phyloP scores from a whole-genome alignment of 2,329 filamentous ascomycete species.

The Fusarium circinatum region DNA sequence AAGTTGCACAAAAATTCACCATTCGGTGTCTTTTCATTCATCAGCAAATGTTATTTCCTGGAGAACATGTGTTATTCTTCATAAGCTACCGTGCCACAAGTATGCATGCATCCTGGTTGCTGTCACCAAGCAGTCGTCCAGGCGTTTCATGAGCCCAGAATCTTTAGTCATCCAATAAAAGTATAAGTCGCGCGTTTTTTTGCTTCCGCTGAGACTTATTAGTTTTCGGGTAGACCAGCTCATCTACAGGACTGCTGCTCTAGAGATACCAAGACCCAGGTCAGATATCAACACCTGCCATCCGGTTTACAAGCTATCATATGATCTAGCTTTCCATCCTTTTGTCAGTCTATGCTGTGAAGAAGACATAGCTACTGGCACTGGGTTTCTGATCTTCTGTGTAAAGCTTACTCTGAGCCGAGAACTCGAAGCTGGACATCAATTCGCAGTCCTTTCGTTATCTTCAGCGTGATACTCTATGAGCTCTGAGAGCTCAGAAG shows the following conservation, averaged over 20 bases:
- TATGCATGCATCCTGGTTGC: neutral
- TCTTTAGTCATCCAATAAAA: neutral
- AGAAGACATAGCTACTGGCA: neutral
- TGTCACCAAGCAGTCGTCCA: neutral
- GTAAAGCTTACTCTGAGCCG: too few relatives aligned
- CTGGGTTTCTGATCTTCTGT: neutral
- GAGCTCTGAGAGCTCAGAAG: neutral
- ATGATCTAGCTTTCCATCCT: neutral
- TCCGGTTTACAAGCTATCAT: neutral
- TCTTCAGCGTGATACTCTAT: neutral
- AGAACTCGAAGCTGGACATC: too few relatives aligned
- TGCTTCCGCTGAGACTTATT: neutral
- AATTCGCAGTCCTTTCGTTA: neutral
- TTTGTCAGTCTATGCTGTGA: neutral
- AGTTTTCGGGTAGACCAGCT: neutral
- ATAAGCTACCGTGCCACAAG: neutral
- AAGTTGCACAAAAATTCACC: too few relatives aligned
- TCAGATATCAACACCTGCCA: neutral
- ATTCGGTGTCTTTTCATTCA: neutral
- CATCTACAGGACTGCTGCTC: neutral
- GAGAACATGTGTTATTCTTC: neutral
- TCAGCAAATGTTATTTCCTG: neutral
- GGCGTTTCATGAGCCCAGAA: rapidly evolving
- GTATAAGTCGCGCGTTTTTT: neutral
- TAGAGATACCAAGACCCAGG: rapidly evolving